Base-by-base conservation (phyloP, 345 rosid genomes). In the Diplotaxis tenuifolia region DNA sequence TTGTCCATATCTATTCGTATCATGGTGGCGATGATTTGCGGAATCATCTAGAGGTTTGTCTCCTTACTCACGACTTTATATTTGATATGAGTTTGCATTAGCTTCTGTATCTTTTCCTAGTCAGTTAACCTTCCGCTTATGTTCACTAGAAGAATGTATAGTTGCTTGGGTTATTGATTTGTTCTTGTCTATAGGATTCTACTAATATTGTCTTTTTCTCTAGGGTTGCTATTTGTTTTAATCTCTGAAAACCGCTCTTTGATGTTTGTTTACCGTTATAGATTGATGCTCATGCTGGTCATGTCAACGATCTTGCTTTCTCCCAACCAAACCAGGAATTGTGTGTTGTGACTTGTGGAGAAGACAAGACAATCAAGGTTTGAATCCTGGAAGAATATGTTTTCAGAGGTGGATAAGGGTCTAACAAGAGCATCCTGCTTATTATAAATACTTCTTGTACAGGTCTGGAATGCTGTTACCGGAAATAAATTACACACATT, bases 311-410 rank as follows among this genome's bases (percentile, higher is more conserved):
- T 84, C 80, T 88, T 70, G 92, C 92, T 57, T 88, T 88, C 78
- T 84, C 89, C 59, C 84, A 81, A 18, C 88, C 86, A 45, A 88
- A 77, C 76, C 85, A 88, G 67, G 86, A 85, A 76, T 82, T 86
- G 36, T 81, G 86, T 73, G 75, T 84, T 25, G 81, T 88, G 74
- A 88, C 89, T 67, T 88, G 92, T 55, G 89, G 92, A 59, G 92
- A 88, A 67, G 92, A 88, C 89, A 88, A 82, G 73, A 75, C 83
- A 16, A 83, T 88, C 71, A 88, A 88, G 88, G 92, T 87, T 75
- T 72, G 49, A 8, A 63, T 56, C 75, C 6, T 76, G 19, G 49
- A 6, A 0, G 49, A 6, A 0, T 57, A 50, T 45, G 29, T 32
- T 57, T 49, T 18, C 32, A 20, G 4, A 45, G 18, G 21, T 57